Base-by-base conservation (phyloP, 148 eudicot species). In the Spergularia marina region DNA sequence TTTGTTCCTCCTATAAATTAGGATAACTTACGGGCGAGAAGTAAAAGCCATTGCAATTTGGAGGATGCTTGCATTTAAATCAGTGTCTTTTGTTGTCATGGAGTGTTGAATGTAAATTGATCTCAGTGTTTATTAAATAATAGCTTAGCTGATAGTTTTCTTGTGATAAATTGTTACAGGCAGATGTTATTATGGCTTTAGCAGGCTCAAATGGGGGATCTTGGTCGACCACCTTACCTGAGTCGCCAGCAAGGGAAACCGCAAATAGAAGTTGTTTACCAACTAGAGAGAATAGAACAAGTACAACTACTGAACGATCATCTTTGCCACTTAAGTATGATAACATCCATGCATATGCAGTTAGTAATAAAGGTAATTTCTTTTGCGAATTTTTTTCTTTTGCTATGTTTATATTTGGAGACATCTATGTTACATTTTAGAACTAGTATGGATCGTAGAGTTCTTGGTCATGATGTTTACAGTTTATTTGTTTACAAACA, bases 191-290 rank as follows among this genome's bases (percentile, higher is more conserved):
- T 68, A 89, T 91, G 93, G 82, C 88, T 21, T 69, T 91, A 72
- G 93, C 93, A 74, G 93, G 93, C 65, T 91, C 97, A 80, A 88
- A 88, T 81, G 93, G 97, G 65, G 93, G 93, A 85, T 91, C 91
- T 47, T 89, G 93, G 97, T 91, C 93, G 4, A 91, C 90, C 18
- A 79, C 75, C 34, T 85, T 70, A 25, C 82, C 88, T 18, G 87
- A 84, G 76, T 82, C 86, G 14, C 65, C 81, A 53, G 53, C 69
- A 23, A 78, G 57, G 72, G 74, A 78, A 70, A 65, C 80, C 23
- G 18, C 63, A 65, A 77, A 75, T 13, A 89, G 85, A 23, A 76
- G 71, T 36, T 61, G 53, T 67, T 74, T 41, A 60, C 76, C 78
- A 0, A 21, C 72, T 64, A 76, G 82, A 53, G 89, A 80, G 41